Percentiles rank a stretch among this genome's conserved stretches.
These are phyloP conservation scores for Citrus australasica DNA, from an alignment of 345 rosid species.

Conservation along the genomic window DNA sequence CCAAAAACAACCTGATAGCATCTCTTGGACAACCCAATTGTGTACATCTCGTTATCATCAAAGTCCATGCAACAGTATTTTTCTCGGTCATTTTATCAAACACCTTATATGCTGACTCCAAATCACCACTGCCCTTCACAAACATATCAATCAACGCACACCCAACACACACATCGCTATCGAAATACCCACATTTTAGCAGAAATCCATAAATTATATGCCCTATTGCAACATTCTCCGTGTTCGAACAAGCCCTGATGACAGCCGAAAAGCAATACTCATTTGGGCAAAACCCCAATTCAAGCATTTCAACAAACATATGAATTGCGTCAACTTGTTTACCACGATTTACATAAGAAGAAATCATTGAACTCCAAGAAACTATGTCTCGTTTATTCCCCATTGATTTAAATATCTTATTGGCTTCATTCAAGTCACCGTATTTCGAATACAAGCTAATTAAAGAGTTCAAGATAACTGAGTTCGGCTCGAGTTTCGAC, in stretches of 20 bases:
- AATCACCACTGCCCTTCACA: slow-evolving; percentile 42
- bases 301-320: slow-evolving; percentile 48
- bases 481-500: slow-evolving; percentile 45
- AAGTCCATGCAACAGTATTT: slow-evolving; percentile 67
- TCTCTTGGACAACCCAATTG: slow-evolving; percentile 44
- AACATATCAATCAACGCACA: slow-evolving; percentile 67
- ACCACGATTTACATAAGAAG: slow-evolving; percentile 53
- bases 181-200: slow-evolving; percentile 48
- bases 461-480: slow-evolving; percentile 56
- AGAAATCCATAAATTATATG: slow-evolving; percentile 48
- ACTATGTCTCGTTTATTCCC: slow-evolving; percentile 55
- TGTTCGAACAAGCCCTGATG: slow-evolving; percentile 51
- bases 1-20: slow-evolving; percentile 44
- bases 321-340: slow-evolving; percentile 39
- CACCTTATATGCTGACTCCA: slow-evolving; percentile 49
- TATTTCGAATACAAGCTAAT: slow-evolving; percentile 71
- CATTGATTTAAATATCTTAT: slow-evolving; percentile 46
- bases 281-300: slow-evolving; percentile 53
- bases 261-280: slow-evolving; percentile 68
- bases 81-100: slow-evolving; percentile 55
- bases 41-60: slow-evolving; percentile 56
- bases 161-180: slow-evolving; percentile 56
- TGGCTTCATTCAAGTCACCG: slow-evolving; percentile 43
- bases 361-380: slow-evolving; percentile 75
- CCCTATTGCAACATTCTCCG: slow-evolving; percentile 29